Conservation (phyloP, 768 basidiomycete genomes). For the Russula compacta region DNA sequence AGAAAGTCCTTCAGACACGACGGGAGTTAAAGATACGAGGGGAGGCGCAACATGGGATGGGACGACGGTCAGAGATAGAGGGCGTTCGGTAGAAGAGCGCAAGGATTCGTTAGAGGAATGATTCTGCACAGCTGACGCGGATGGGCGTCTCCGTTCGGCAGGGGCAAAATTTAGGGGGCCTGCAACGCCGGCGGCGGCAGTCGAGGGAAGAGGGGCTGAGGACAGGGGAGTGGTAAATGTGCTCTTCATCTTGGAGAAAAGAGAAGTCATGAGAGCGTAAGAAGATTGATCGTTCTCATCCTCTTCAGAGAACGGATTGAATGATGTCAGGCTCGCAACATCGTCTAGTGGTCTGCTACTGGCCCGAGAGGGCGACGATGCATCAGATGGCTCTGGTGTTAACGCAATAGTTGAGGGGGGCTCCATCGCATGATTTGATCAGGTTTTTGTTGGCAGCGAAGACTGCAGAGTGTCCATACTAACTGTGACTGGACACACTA, state of each 20-base stretch:
- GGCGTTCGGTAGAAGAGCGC: slow-evolving; percentile 46
- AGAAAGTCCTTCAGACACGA: slow-evolving; percentile 68
- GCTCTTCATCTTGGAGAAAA: slow-evolving; percentile 76
- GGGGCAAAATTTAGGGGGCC: slow-evolving; percentile 26
- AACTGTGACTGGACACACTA: not conserved
- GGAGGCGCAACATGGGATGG: slow-evolving; percentile 62
- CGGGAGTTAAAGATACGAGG: slow-evolving; percentile 77
- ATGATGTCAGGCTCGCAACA: slow-evolving; percentile 69
- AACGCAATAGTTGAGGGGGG: not conserved
- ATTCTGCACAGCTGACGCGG: slow-evolving; percentile 35
- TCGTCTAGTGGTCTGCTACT: slow-evolving; percentile 51
- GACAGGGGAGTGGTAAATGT: slow-evolving; percentile 62
- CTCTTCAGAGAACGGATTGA: slow-evolving; percentile 89
- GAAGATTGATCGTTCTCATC: slow-evolving; percentile 86
- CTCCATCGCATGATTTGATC: slow-evolving; percentile 12
- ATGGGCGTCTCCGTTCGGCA: slow-evolving; percentile 53
- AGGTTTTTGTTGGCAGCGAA: not conserved
- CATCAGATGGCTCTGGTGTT: slow-evolving; percentile 30
- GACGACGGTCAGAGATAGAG: slow-evolving; percentile 45
- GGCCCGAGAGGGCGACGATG: slow-evolving; percentile 52
- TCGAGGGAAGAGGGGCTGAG: slow-evolving; percentile 35
- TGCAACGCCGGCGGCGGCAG: slow-evolving; percentile 23
- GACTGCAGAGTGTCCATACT: not conserved
- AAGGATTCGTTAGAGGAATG: slow-evolving; percentile 41
- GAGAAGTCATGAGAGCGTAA: slow-evolving; percentile 71